A percentile compares a stretch with the other conserved stretches of the same genome.
These are phyloP conservation scores for Paramicrosporidium saccamoebae DNA, from an alignment of 371 early-diverging fungal species.

Conservation along the genomic window DNA sequence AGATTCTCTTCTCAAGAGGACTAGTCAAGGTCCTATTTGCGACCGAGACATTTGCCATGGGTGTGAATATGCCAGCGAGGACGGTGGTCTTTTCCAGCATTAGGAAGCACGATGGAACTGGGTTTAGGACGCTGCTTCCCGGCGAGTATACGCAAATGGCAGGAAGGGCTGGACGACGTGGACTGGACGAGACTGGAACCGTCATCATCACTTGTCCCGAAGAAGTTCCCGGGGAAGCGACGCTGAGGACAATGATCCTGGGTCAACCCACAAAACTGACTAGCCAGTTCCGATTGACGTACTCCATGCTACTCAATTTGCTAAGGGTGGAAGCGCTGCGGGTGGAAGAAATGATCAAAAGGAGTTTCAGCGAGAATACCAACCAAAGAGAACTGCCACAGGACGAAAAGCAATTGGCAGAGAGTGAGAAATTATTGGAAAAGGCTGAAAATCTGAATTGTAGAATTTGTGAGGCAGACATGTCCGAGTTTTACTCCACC, in stretches of 20 bases:
- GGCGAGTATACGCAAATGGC: constrained; percentile 99
- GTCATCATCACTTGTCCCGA: constrained; percentile 45
- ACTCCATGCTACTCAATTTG: constrained; percentile 93
- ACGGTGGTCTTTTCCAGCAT: constrained; percentile 75
- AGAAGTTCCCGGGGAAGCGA: constrained; percentile 11
- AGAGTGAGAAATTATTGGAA: constrained; percentile 4
- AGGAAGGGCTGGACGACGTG: constrained; percentile 93
- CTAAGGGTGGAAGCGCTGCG: constrained; percentile 84
- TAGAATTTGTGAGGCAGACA: constrained; percentile 37
- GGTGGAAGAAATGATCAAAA: constrained; percentile 91
- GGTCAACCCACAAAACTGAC: constrained; percentile 65
- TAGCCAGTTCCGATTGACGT: constrained; percentile 89
- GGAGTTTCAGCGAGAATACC: constrained; percentile 73
- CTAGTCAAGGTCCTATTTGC: constrained; percentile 74
- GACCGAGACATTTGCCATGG: constrained; percentile 91
- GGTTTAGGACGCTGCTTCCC: constrained; percentile 47
- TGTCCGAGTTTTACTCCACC: constrained; percentile 27
- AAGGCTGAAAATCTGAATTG: constrained; percentile 24
- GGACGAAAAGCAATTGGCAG: constrained; percentile 16
- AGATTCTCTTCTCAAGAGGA: constrained; percentile 75
- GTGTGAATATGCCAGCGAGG: constrained; percentile 94
- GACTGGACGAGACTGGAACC: constrained; percentile 69
- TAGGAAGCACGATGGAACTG: constrained; percentile 68
- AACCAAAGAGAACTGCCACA: constrained; percentile 44
- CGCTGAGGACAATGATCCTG: constrained; percentile 35